Conservation (phyloP, 106 monocot genomes). For the Dioscorea alata region DNA sequence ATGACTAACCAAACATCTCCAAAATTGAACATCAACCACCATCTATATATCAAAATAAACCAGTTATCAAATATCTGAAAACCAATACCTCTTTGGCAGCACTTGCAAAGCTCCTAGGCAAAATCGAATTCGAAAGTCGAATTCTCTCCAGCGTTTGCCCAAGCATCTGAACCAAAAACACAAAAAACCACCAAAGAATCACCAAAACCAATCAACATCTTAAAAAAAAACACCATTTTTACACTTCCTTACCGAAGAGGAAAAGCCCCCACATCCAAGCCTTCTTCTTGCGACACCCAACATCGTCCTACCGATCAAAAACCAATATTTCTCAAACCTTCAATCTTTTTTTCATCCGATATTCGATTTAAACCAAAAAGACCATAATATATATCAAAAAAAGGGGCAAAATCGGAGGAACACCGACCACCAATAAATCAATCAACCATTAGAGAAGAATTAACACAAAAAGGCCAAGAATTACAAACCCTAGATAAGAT, state of each 20-base stretch:
- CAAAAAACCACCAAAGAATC: background rate
- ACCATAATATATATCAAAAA: too few species aligned
- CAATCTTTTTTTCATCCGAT: background rate
- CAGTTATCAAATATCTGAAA: too few species aligned
- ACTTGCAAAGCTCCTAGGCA: conserved; percentile 41
- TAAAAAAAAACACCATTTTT: background rate
- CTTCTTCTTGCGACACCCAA: conserved; percentile 35
- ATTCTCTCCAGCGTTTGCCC: conserved; percentile 32
- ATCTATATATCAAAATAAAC: background rate
- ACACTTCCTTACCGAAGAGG: conserved; percentile 1
- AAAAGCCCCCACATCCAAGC: conserved; percentile 19
- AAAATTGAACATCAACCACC: background rate
- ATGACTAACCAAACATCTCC: background rate
- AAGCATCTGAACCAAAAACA: conserved; percentile 25
- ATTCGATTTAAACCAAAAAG: background rate
- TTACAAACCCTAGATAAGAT: background rate
- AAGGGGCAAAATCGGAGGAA: background rate
- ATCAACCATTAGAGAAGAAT: background rate
- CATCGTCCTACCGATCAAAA: conserved; percentile 28
- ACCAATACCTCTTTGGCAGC: conserved; percentile 57
- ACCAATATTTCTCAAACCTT: background rate
- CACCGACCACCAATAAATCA: background rate
- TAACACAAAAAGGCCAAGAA: background rate
- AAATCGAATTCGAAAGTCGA: conserved; percentile 16
- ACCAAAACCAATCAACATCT: background rate